Evolutionary conservation across 495 filamentous ascomycete species (phyloP), one percentile per base, ranked within the genome.

Genomic region (Bryoglossum gracile): DNA sequence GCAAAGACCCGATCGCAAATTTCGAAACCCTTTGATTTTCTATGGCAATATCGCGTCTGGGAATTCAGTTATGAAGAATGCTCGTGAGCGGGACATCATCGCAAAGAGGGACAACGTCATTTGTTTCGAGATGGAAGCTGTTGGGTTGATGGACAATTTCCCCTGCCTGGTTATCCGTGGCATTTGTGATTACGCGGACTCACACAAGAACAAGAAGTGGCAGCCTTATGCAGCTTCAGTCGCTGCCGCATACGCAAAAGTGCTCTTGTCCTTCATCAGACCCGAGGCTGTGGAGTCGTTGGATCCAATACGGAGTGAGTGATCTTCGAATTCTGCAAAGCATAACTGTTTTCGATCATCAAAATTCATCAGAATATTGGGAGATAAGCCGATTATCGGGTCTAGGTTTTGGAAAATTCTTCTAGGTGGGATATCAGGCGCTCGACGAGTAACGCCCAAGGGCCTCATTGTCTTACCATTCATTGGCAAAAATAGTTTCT

Each of bases 191-290:
- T 71, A 72, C 52, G 60, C 47, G 13, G 66, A 71, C 28, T 43
- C 54, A 30, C 60, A 66, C 35, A 68, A 69, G 57, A 67, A 65
- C 50, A 60, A 65, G 45, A 34, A 55, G 4, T 70, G 65, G 65
- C 64, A 66, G 48, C 53, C 49, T 9, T 65, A 64, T 47, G 67
- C 67, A 3, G 63, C 66, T 40, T 57, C 60, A 3, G 64, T 53
- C 46, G 68, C 65, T 13, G 69, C 66, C 3, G 65, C 65, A 2
- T 70, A 64, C 54, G 61, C 66, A 2, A 68, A 67, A 54, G 62
- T 57, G 18, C 32, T 67, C 52, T 44, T 62, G 8, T 48, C 26
- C 6, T 5, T 30, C 13, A 30, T 30, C 13, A 30, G 26, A 6
- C 9, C 42, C 21, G 13, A 28, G 21, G 23, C 28, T 59, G 65